Base-by-base conservation (phyloP, 2,329 filamentous ascomycete genomes). In the Colletotrichum sp. region DNA sequence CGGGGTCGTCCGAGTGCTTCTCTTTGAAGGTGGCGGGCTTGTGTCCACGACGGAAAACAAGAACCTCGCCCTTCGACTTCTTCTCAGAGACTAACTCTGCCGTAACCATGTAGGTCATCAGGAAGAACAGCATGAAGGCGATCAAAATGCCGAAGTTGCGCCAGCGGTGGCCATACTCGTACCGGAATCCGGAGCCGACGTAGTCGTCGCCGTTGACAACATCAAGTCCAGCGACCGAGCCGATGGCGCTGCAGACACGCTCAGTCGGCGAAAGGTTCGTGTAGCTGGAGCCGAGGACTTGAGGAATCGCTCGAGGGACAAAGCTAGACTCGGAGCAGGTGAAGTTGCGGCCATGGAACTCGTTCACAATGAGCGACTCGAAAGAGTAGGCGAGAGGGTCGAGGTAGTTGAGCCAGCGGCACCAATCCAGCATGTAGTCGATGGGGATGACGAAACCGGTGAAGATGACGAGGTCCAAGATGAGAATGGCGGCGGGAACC, bases 381-480 rank as follows among this genome's bases (percentile, higher is more conserved):
- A 97, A 98, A 0, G 92, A 92, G 78, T 97, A 97, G 2, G 91
- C 92, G 13, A 97, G 89, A 4, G 95, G 94, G 76, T 97, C 93
- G 52, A 97, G 86, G 82, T 95, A 96, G 82, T 94, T 94, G 77
- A 97, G 91, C 95, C 95, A 98, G 76, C 92, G 89, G 79, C 94
- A 94, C 95, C 95, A 98, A 2, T 87, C 90, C 8, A 94, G 89
- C 94, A 95, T 97, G 84, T 96, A 92, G 69, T 87, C 84, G 79
- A 89, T 89, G 0, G 90, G 91, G 70, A 93, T 89, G 73, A 92
- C 89, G 82, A 96, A 94, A 76, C 93, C 94, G 22, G 94, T 95
- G 83, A 92, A 92, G 78, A 92, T 93, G 83, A 95, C 89, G 39
- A 95, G 89, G 76, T 89, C 90, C 66, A 94, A 85, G 78, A 94